Conservation (phyloP, 225 moss, liverwort and hornwort species). For the Marchantia paleacea region DNA sequence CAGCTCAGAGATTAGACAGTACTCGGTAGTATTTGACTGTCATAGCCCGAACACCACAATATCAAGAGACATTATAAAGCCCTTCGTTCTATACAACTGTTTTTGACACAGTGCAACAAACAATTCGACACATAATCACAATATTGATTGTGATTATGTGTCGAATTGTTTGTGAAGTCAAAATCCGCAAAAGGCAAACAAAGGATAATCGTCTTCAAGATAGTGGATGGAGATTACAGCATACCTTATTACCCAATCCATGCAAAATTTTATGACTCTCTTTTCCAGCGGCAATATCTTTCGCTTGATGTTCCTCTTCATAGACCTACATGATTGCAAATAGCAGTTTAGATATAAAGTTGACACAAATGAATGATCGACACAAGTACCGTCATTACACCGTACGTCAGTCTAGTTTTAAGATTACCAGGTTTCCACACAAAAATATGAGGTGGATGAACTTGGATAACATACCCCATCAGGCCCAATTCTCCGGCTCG, state of each 20-base stretch:
- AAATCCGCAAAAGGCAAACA: no score
- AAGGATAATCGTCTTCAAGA: neutral
- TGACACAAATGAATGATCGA: no score
- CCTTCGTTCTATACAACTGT: neutral
- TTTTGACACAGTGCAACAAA: neutral
- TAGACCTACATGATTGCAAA: slow-evolving; percentile 21
- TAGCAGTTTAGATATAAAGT: no score
- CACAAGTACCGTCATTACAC: neutral
- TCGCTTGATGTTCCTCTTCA: slow-evolving; percentile 42
- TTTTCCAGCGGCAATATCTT: slow-evolving; percentile 30
- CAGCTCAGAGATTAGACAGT: neutral
- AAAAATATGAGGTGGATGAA: neutral
- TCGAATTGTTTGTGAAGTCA: no score
- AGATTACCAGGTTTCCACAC: neutral
- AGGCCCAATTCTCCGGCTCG: slow-evolving; percentile 37
- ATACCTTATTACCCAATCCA: slow-evolving; percentile 35
- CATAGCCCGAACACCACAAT: neutral
- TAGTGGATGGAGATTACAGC: neutral
- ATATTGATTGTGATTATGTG: no score
- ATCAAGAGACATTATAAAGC: neutral
- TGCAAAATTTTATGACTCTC: slow-evolving; percentile 29
- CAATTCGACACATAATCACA: neutral
- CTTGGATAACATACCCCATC: slow-evolving; percentile 33
- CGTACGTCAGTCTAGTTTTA: no score
- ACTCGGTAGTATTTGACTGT: neutral